A percentile compares a stretch with the other conserved stretches of the same genome.
These are phyloP conservation scores for Yamadazyma nakazawae DNA, from an alignment of 805 yeast genomes.

Conservation along the genomic window DNA sequence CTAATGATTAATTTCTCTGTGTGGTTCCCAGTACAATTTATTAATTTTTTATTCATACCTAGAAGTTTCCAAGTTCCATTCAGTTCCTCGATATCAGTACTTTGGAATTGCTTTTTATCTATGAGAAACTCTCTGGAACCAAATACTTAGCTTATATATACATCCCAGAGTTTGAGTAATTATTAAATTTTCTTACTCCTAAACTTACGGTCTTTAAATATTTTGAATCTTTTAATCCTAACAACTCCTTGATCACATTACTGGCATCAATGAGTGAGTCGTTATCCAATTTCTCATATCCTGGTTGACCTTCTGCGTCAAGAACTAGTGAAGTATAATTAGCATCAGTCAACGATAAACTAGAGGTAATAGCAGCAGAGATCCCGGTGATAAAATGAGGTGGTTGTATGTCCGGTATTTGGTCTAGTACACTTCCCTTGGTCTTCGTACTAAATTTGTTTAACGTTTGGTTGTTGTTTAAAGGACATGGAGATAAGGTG, in stretches of 20 bases:
- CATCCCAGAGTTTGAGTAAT: conserved; percentile 27
- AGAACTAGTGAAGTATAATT: conserved; percentile 26
- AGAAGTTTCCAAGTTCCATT: conserved; percentile 83
- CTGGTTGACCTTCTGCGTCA: conserved; percentile 62
- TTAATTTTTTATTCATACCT: conserved; percentile 70
- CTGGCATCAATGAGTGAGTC: conserved; percentile 41
- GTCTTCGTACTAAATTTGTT: conserved; percentile 15
- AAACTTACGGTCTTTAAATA: conserved; percentile 17
- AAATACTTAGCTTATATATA: conserved; percentile 17
- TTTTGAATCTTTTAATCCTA: conserved; percentile 3
- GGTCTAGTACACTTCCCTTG: neutral
- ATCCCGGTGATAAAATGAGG: conserved; percentile 64
- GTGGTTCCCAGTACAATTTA: conserved; percentile 82
- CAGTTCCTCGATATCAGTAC: conserved; percentile 77
- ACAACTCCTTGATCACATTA: conserved; percentile 14
- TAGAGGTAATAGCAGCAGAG: conserved; percentile 43
- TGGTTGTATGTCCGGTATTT: conserved; percentile 41
- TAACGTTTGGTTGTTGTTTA: conserved; percentile 29
- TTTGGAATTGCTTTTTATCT: conserved; percentile 93
- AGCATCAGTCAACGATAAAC: conserved; percentile 9
- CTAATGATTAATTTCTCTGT: conserved; percentile 64
- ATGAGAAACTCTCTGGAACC: conserved; percentile 51
- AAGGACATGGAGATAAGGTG: conserved; percentile 34
- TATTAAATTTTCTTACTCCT: conserved; percentile 21
- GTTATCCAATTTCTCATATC: conserved; percentile 51